Evolutionary conservation across 2,329 filamentous ascomycete species (phyloP).

Genomic region (Domatiomyces globalis): DNA sequence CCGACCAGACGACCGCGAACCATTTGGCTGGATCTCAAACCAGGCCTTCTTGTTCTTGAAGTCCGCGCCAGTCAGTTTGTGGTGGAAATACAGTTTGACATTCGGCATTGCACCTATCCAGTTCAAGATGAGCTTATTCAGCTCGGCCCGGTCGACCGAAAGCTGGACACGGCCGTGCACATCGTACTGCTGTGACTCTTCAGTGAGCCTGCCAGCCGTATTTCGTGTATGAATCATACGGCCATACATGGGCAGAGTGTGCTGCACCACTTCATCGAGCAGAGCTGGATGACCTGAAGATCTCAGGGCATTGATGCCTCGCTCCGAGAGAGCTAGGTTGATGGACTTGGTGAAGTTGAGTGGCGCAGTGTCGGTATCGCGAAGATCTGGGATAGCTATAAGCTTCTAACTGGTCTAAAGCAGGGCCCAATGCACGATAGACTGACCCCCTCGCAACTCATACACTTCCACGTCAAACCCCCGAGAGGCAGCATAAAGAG

Average conservation of each 20-base stretch:
- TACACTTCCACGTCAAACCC: slow-evolving; percentile 89
- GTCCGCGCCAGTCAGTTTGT: slow-evolving; percentile 83
- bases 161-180: slow-evolving; percentile 75
- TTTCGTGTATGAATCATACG: slow-evolving; percentile 82
- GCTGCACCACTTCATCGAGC: slow-evolving; percentile 56
- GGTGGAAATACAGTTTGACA: slow-evolving; percentile 81
- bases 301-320: slow-evolving; percentile 77
- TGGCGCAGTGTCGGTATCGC: slow-evolving; percentile 66
- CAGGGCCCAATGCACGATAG: neutral
- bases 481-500: slow-evolving; percentile 77
- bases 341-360: slow-evolving; percentile 98
- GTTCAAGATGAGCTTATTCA: slow-evolving; percentile 76
- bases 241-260: slow-evolving; percentile 84
- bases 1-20: slow-evolving; percentile 6
- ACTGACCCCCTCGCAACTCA: slow-evolving; percentile 75
- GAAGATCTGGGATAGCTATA: slow-evolving; percentile 53
- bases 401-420: neutral
- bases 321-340: slow-evolving; percentile 85
- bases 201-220: slow-evolving; percentile 52
- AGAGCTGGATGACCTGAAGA: slow-evolving; percentile 53
- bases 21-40: slow-evolving; percentile 51
- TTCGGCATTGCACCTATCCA: slow-evolving; percentile 72
- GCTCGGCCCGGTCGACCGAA: slow-evolving; percentile 66
- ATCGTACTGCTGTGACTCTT: slow-evolving; percentile 80
- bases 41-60: slow-evolving; percentile 67